Conservation (phyloP, 179 eudicot genomes). For the Vitellaria paradoxa region DNA sequence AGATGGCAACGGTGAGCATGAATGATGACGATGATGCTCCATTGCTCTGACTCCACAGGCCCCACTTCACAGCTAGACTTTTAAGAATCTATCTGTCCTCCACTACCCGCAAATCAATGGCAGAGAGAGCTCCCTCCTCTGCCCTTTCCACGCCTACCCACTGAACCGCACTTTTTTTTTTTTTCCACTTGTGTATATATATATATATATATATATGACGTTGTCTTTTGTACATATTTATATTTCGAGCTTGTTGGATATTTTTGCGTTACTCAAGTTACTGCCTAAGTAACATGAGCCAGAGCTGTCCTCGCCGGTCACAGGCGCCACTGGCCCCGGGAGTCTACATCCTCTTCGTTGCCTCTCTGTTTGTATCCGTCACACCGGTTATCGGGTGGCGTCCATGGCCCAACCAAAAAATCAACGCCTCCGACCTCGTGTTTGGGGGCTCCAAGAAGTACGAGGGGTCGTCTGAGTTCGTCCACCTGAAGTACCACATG, state of each 20-base stretch:
- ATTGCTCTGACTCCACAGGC: conserved; percentile 16
- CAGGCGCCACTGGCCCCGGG: conserved; percentile 14
- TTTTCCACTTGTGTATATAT: not conserved
- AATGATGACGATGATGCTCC: not conserved
- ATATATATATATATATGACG: not conserved
- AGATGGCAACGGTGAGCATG: conserved; percentile 1
- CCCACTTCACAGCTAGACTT: conserved; percentile 31
- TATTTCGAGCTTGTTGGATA: not conserved
- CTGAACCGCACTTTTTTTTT: too few relatives aligned
- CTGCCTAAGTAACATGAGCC: not conserved
- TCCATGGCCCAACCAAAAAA: conserved; percentile 54
- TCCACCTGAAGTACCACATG: conserved; percentile 76
- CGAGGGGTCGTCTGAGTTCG: conserved; percentile 85
- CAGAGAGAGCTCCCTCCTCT: not conserved
- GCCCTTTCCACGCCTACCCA: too few relatives aligned
- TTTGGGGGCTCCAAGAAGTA: conserved; percentile 57
- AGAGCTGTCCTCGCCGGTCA: conserved; percentile 3
- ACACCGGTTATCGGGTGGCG: conserved; percentile 45
- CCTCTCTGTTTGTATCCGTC: conserved; percentile 22
- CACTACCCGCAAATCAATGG: conserved; percentile 44
- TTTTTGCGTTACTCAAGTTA: not conserved
- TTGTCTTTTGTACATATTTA: not conserved
- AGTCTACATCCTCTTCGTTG: conserved; percentile 17
- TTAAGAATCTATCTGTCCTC: conserved; percentile 59
- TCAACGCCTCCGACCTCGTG: conserved; percentile 29